Percentiles rank a stretch among this genome's conserved stretches.
These are phyloP conservation scores for Eurotiales sp. DNA, from an alignment of 2,329 filamentous ascomycete genomes.

Conservation along the genomic window DNA sequence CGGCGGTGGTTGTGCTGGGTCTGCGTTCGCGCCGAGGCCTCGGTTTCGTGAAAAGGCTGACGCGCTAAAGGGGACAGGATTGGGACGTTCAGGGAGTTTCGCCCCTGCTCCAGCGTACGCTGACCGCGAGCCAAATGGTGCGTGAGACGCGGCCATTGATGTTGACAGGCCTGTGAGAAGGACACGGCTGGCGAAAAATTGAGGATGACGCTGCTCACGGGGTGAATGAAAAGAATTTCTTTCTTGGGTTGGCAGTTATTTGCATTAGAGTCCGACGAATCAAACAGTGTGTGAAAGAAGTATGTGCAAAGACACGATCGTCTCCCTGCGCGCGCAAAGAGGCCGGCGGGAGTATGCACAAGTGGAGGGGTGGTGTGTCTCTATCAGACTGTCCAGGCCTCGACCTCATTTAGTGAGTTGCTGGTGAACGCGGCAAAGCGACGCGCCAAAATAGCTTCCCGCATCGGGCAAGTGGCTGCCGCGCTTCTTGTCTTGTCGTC, in stretches of 20 bases:
- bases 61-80: constrained; percentile 39
- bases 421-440: not conserved
- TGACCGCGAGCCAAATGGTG: constrained; percentile 54
- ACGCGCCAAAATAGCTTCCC: constrained; percentile 12
- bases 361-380: not conserved
- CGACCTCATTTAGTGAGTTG: not conserved
- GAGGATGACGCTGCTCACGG: too few species aligned
- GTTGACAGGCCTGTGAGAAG: not conserved
- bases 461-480: constrained; percentile 1
- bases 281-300: not conserved
- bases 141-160: constrained; percentile 51
- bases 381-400: not conserved
- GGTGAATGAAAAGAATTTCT: not conserved
- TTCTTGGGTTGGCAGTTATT: not conserved
- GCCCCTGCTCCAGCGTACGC: constrained; percentile 46
- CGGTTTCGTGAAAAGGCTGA: constrained; percentile 42
- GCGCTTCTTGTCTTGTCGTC: too few species aligned
- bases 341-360: not conserved
- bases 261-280: not conserved
- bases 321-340: not conserved
- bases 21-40: constrained; percentile 23
- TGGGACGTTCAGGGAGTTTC: constrained; percentile 51
- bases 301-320: not conserved
- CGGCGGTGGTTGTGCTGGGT: constrained; percentile 24
- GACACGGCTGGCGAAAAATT: not conserved